Evolutionary conservation across 805 yeast species (phyloP).

Genomic region (Starmerella bacillaris): DNA sequence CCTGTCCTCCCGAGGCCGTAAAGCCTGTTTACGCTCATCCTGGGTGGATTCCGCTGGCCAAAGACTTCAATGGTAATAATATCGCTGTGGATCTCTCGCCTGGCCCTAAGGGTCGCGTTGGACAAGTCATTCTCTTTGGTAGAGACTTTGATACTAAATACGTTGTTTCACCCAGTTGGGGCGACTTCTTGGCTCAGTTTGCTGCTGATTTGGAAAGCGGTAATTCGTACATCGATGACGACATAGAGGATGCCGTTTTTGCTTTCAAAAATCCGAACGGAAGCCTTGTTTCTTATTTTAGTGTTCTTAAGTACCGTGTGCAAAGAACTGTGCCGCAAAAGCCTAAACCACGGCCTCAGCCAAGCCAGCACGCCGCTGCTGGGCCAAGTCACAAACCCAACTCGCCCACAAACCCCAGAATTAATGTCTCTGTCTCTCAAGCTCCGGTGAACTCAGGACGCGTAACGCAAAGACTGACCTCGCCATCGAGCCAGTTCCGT

Average conservation of each 20-base stretch:
- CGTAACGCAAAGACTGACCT: constrained; percentile 12
- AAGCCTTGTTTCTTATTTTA: constrained; percentile 51
- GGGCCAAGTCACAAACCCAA: neutral
- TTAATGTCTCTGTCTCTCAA: constrained; percentile 9
- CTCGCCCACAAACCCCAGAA: constrained; percentile 1
- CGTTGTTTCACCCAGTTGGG: constrained; percentile 75
- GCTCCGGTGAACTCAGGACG: constrained; percentile 14
- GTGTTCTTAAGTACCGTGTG: constrained; percentile 32
- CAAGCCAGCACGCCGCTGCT: constrained; percentile 3
- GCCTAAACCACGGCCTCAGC: constrained; percentile 4
- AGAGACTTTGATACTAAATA: constrained; percentile 84
- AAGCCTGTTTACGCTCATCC: constrained; percentile 72
- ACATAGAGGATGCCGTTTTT: constrained; percentile 40
- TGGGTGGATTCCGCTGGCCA: constrained; percentile 79
- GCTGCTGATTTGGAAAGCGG: constrained; percentile 81
- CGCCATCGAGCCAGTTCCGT: constrained; percentile 7
- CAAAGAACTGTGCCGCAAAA: constrained; percentile 14
- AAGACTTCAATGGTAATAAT: constrained; percentile 81
- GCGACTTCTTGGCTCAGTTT: constrained; percentile 63
- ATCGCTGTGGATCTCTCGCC: constrained; percentile 79
- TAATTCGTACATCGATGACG: constrained; percentile 52
- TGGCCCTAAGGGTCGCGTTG: constrained; percentile 61
- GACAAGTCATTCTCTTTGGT: constrained; percentile 85
- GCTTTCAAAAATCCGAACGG: constrained; percentile 41
- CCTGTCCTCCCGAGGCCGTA: constrained; percentile 60